phyloP scores from a whole-genome alignment of 2,329 filamentous ascomycete genomes.

The Hypoxylon sp. region DNA sequence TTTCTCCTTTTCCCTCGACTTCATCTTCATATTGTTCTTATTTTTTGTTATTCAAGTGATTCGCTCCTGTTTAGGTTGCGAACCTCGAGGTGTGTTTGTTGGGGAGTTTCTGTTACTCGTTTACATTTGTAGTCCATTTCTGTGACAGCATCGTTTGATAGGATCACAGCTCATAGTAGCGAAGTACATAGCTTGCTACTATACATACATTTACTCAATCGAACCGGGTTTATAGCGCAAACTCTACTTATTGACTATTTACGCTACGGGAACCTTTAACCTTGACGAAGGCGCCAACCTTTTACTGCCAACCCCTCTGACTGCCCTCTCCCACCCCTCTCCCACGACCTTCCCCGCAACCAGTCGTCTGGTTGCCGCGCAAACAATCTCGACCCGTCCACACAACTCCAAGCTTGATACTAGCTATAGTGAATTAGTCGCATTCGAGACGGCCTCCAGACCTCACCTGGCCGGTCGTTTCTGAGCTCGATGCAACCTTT shows the following conservation, averaged over 20 bases:
- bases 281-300: slow-evolving; percentile 7
- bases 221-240: slow-evolving; percentile 13
- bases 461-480: slow-evolving; percentile 38
- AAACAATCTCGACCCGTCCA: slow-evolving; percentile 1
- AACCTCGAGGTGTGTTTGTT: slow-evolving; percentile 4
- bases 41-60: slow-evolving; percentile 7
- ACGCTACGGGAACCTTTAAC: slow-evolving; percentile 8
- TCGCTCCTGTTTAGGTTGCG: background rate
- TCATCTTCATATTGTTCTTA: slow-evolving; percentile 7
- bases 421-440: slow-evolving; percentile 16
- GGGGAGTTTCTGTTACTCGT: slow-evolving; percentile 1
- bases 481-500: slow-evolving; percentile 68
- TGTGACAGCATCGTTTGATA: slow-evolving; percentile 31
- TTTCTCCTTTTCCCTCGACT: slow-evolving; percentile 15
- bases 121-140: slow-evolving; percentile 14
- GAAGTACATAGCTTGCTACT: slow-evolving; percentile 19
- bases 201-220: slow-evolving; percentile 5
- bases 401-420: slow-evolving; percentile 13
- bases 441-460: slow-evolving; percentile 36
- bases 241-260: slow-evolving; percentile 6
- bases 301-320: background rate
- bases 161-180: slow-evolving; percentile 17
- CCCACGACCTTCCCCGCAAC: slow-evolving; percentile 1
- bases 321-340: no score
- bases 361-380: slow-evolving; percentile 6